Base-by-base conservation (phyloP, 225 moss, liverwort and hornwort genomes). In the Antitrichia curtipendula region DNA sequence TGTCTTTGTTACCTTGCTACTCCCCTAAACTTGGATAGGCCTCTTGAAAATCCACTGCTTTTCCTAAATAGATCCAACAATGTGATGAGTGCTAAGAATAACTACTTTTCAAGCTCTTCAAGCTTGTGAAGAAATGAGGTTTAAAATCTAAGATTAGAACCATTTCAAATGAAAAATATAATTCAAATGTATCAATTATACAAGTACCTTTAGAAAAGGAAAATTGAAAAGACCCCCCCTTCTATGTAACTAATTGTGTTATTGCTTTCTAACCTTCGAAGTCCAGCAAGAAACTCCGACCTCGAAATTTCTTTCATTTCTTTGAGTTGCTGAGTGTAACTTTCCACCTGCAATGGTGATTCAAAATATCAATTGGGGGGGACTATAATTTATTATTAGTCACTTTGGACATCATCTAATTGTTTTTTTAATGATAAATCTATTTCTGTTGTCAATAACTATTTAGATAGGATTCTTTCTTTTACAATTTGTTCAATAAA, bases 1-100 rank as follows among this genome's bases (percentile, higher is more conserved):
- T 75, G 10, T 22, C 1, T 47, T 31, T 38, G 3, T 62, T 84
- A 92, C 93, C 86, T 86, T 78, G 92, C 92, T 41, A 93, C 93
- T 12, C 93, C 93, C 36, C 92, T 86, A 28, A 82, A 93, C 22
- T 88, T 88, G 21, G 93, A 93, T 56, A 78, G 43, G 23, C 93
- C 89, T 84, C 93, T 84, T 88, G 93, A 93, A 79, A 93, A 93
- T 10, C 90, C 92, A 49, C 58, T 88, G 7, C 90, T 93, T 57
- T 86, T 89, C 29, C 92, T 93, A 0, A 7, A 64, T 16, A 86
- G 2, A 82, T 59, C 8, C n/a, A 81, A 52, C 6, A 75, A 63
- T 2, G 23, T 10, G 0, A n/a, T 29, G 5, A 41, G 0, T 32
- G 29, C 1, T 8, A 54, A 69, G 10, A 29, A 38, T 9, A 9